Base-by-base conservation (phyloP, 768 basidiomycete species). In the Phlegmacium glaucopus region DNA sequence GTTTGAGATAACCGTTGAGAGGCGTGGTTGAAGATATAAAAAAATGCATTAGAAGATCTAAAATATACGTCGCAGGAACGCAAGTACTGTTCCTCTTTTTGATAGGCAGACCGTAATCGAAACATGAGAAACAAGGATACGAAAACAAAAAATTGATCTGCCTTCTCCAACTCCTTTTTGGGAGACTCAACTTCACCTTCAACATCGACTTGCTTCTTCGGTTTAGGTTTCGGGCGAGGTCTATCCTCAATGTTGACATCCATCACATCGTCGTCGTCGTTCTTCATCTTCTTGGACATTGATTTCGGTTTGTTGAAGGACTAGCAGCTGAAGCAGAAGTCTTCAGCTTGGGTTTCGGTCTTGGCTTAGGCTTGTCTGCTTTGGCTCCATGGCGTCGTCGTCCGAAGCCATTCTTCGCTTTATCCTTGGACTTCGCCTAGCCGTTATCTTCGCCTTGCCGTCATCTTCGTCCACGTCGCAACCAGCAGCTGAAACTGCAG, bases 151-250 rank as follows among this genome's bases (percentile, higher is more conserved):
- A 22, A 5, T 22, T 22, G 5, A 22, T 65, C 61, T 4, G 73
- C 57, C 28, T 75, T 84, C 71, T 87, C 90, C 48, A 67, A 64
- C 65, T 91, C 90, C 71, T 91, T 91, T 70, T 84, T 87, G 3
- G 77, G 81, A 10, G 84, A 87, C 45, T 78, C 81, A 3, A 66
- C 72, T 22, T 73, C 71, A 7, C 63, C 68, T 18, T 63, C 70
- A 9, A 59, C 64, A 17, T 66, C 64, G 26, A 64, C 65, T 54
- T 69, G 72, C 0, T 71, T 66, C 49, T 76, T 78, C 0, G 79
- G 66, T 43, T 72, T 72, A 5, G 71, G 67, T 46, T 67, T 73
- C 27, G 56, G 45, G 4, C 42, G 42, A 7, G 75, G 65, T 47
- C 70, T 74, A 4, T 71, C 66, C 50, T 62, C 62, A 27, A 62